phyloP scores from a whole-genome alignment of 345 rosid species.

The Eucalyptus sp. region DNA sequence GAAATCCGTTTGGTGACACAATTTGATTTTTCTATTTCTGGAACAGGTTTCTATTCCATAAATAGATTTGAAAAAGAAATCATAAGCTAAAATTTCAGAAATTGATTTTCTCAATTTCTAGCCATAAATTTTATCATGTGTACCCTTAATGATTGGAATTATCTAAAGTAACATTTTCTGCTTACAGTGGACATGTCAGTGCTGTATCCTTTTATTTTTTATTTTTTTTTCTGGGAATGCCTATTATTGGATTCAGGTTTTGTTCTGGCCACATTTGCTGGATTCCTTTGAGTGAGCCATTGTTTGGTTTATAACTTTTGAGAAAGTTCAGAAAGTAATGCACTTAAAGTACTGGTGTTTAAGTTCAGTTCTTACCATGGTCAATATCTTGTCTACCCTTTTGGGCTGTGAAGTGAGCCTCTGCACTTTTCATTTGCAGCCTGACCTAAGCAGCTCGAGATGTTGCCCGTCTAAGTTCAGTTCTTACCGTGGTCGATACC shows the following conservation, averaged over 20 bases:
- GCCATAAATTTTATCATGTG: too few species aligned
- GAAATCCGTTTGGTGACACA: too few species aligned
- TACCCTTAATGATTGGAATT: neutral
- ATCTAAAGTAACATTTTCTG: neutral
- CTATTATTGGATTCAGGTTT: neutral
- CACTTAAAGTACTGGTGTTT: neutral
- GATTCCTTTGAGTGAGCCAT: neutral
- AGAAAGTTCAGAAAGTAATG: neutral
- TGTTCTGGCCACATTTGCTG: neutral
- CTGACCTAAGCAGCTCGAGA: neutral
- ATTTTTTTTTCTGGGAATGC: neutral
- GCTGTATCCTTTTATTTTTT: neutral
- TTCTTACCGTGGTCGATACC: too few species aligned
- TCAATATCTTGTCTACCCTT: neutral
- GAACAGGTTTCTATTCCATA: too few species aligned
- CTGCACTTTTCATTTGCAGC: neutral
- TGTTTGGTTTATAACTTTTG: neutral
- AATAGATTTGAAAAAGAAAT: too few species aligned
- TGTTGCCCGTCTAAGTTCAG: neutral
- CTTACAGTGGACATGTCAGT: neutral
- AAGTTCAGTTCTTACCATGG: neutral
- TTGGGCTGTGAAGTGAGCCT: neutral
- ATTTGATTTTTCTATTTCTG: too few species aligned
- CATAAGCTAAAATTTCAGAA: too few species aligned
- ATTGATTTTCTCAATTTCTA: too few species aligned